These are phyloP conservation scores for Strobilomyces confusus DNA, from an alignment of 768 basidiomycete genomes.

Conservation along the genomic window DNA sequence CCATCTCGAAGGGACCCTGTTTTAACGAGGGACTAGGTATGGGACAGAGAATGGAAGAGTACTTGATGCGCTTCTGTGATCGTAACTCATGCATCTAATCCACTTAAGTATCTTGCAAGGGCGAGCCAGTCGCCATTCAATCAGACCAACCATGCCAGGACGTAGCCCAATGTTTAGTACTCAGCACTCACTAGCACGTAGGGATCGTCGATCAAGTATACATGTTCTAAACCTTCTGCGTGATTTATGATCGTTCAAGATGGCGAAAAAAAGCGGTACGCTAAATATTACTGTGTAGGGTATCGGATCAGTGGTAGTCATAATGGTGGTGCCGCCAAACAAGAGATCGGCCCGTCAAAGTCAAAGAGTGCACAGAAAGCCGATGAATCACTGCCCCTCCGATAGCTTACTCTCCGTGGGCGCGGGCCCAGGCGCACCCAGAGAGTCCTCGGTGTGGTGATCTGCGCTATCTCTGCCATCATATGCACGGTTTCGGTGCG, in stretches of 20 bases:
- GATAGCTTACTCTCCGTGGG: conserved; percentile 32
- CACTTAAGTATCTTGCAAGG: background rate
- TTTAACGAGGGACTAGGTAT: conserved; percentile 17
- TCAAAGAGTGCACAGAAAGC: background rate
- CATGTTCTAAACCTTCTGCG: background rate
- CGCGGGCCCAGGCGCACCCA: conserved; percentile 27
- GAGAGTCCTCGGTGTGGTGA: conserved; percentile 1
- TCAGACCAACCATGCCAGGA: background rate
- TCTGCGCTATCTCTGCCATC: conserved; percentile 5
- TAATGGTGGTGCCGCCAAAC: background rate
- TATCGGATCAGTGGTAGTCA: background rate
- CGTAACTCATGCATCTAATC: background rate
- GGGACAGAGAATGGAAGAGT: conserved; percentile 20
- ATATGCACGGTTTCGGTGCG: conserved; percentile 9
- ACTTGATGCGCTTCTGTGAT: background rate
- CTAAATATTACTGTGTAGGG: background rate
- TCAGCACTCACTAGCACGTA: too few species aligned
- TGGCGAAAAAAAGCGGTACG: background rate
- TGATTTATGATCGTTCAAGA: background rate
- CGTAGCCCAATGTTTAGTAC: background rate
- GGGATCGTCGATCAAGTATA: background rate
- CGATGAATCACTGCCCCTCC: conserved; percentile 22
- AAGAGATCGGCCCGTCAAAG: background rate
- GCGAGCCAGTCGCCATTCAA: background rate
- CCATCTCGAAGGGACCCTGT: background rate